Evolutionary conservation across 2,329 filamentous ascomycete genomes (phyloP).

Genomic region (Coleophoma cylindrospora): DNA sequence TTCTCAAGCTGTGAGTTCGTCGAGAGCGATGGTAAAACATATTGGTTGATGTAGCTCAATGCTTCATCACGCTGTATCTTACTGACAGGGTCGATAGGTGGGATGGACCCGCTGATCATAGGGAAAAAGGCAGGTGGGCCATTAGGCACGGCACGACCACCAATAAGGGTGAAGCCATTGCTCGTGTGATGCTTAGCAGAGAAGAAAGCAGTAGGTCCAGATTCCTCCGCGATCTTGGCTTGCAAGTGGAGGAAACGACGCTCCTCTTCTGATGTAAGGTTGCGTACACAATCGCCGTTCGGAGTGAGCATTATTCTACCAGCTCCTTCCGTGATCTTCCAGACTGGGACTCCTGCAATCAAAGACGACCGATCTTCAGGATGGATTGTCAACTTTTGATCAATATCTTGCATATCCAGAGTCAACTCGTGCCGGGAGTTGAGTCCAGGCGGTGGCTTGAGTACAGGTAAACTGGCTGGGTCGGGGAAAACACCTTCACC

Average conservation of each 20-base stretch:
- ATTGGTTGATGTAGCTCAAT: slow-evolving; percentile 65
- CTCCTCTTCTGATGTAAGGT: slow-evolving; percentile 64
- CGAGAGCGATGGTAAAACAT: slow-evolving; percentile 47
- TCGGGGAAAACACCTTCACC: slow-evolving; percentile 28
- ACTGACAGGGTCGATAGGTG: slow-evolving; percentile 51
- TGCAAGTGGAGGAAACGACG: slow-evolving; percentile 67
- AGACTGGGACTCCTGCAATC: slow-evolving; percentile 51
- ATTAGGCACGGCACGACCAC: slow-evolving; percentile 60
- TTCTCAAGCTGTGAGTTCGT: slow-evolving; percentile 28
- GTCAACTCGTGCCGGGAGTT: slow-evolving; percentile 28
- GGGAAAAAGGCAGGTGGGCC: slow-evolving; percentile 60
- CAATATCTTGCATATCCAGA: slow-evolving; percentile 15
- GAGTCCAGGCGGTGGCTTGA: slow-evolving; percentile 30
- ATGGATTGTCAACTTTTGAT: slow-evolving; percentile 40
- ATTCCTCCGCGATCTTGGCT: slow-evolving; percentile 45
- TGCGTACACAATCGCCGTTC: slow-evolving; percentile 71
- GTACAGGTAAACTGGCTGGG: slow-evolving; percentile 32
- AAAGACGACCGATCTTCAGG: slow-evolving; percentile 51
- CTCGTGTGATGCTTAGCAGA: slow-evolving; percentile 49
- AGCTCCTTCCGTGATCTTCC: slow-evolving; percentile 56
- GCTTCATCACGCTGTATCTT: slow-evolving; percentile 65
- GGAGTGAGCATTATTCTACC: slow-evolving; percentile 68
- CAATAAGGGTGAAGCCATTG: slow-evolving; percentile 57
- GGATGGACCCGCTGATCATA: slow-evolving; percentile 21
- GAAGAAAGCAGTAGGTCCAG: slow-evolving; percentile 50